Evolutionary conservation across 176 grass and related monocot genomes (phyloP).

Genomic region (Aegilops umbellulata): DNA sequence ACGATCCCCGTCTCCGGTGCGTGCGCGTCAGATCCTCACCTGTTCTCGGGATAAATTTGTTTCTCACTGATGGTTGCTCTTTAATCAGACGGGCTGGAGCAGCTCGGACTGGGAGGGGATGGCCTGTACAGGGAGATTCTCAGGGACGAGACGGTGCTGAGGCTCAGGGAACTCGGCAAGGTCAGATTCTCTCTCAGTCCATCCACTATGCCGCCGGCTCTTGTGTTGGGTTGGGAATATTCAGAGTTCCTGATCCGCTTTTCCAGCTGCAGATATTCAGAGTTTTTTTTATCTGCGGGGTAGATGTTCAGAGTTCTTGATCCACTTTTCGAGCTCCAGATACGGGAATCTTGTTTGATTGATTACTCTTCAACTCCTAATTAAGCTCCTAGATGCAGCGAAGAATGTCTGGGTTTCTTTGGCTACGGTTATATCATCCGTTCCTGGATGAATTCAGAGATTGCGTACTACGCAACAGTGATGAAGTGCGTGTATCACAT

Average conservation of each 20-base stretch:
- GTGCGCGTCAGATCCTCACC: too few relatives aligned
- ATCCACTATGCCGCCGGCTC: neutral
- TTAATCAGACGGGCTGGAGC: constrained; percentile 36
- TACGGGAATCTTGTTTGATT: constrained; percentile 3
- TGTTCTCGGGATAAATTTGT: neutral
- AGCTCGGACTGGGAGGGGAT: constrained; percentile 37
- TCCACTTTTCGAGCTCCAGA: constrained; percentile 23
- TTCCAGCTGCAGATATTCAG: constrained; percentile 11
- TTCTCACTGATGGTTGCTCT: neutral
- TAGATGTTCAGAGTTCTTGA: neutral
- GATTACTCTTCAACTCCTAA: too few relatives aligned
- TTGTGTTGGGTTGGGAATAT: neutral
- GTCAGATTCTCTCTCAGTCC: neutral
- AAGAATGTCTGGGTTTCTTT: too few relatives aligned
- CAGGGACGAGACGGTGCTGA: constrained; percentile 64
- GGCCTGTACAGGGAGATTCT: constrained; percentile 60
- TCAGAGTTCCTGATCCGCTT: constrained; percentile 19
- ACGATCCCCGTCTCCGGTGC: neutral
- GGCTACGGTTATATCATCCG: too few relatives aligned
- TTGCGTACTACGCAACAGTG: too few relatives aligned
- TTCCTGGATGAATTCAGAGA: too few relatives aligned
- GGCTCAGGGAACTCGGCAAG: constrained; percentile 75
- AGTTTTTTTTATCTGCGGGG: too few relatives aligned
- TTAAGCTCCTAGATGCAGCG: too few relatives aligned
- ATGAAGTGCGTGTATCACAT: too few relatives aligned